These are phyloP conservation scores for Fusarium azukiicola DNA, from an alignment of 2,329 filamentous ascomycete genomes.

Conservation along the genomic window DNA sequence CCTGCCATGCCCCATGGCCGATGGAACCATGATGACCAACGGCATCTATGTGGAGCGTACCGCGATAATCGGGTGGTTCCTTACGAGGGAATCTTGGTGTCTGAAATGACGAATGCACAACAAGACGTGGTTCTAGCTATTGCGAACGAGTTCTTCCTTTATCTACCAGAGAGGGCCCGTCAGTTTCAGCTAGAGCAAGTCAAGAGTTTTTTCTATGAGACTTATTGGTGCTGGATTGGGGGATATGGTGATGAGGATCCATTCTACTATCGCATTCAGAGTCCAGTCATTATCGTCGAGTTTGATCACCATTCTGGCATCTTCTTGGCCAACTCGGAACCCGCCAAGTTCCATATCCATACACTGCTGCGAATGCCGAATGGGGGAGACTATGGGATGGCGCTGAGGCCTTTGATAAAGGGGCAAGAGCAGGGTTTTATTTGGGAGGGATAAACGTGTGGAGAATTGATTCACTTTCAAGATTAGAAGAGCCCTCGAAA, in stretches of 20 bases:
- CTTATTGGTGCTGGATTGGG: conserved; percentile 90
- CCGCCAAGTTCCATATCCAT: conserved; percentile 85
- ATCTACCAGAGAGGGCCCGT: conserved; percentile 79
- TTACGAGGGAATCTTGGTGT: conserved; percentile 83
- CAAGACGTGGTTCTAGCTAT: conserved; percentile 77
- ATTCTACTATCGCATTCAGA: conserved; percentile 90
- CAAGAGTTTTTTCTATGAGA: conserved; percentile 79
- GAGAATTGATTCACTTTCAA: too few species aligned
- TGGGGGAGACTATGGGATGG: conserved; percentile 87
- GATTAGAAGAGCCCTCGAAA: too few species aligned
- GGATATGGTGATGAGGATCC: conserved; percentile 72
- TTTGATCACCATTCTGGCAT: conserved; percentile 91
- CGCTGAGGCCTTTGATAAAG: conserved; percentile 64
- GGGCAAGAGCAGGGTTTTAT: conserved; percentile 52
- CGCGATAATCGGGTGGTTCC: conserved; percentile 87
- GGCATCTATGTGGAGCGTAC: conserved; percentile 86
- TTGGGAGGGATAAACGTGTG: conserved; percentile 34
- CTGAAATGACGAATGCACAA: conserved; percentile 70
- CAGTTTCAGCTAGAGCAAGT: conserved; percentile 76
- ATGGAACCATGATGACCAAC: conserved; percentile 91
- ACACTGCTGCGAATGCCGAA: conserved; percentile 87
- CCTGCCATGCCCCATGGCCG: conserved; percentile 83
- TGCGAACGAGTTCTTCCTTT: conserved; percentile 82
- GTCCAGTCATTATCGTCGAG: conserved; percentile 86
- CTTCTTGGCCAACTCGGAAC: conserved; percentile 86